phyloP scores from a whole-genome alignment of 495 filamentous ascomycete genomes.

The Penicillium chermesinum region DNA sequence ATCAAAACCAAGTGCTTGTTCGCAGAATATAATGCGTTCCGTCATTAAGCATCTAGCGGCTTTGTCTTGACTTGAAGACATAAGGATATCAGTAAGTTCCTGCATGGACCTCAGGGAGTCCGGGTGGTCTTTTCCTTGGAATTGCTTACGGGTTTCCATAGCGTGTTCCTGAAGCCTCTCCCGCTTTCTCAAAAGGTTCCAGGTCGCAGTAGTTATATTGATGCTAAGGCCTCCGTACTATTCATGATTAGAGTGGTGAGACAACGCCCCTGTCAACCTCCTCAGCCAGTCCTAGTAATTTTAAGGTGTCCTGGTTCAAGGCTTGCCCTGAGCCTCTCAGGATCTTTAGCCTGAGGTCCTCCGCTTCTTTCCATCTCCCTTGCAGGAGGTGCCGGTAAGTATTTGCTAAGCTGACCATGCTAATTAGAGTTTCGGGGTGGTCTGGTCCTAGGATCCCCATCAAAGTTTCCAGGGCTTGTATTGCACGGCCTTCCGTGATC shows the following conservation, averaged over 20 bases:
- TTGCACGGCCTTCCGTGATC: too few species aligned
- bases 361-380: slow-evolving; percentile 5
- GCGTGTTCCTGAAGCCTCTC: not conserved
- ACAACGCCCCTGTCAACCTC: too few species aligned
- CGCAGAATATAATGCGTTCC: too few species aligned
- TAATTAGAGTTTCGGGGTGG: not conserved
- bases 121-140: too few species aligned
- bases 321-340: not conserved
- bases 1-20: too few species aligned
- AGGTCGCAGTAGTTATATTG: not conserved
- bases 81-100: too few species aligned
- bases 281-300: too few species aligned
- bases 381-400: slow-evolving; percentile 5
- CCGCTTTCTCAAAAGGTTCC: not conserved
- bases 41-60: too few species aligned
- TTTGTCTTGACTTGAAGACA: too few species aligned
- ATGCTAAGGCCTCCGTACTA: not conserved
- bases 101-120: too few species aligned
- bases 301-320: slow-evolving; percentile 1
- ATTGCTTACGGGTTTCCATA: not conserved
- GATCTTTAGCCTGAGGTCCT: not conserved
- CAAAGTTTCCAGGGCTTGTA: too few species aligned
- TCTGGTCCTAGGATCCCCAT: not conserved
- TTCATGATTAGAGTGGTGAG: not conserved
- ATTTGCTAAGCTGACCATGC: not conserved